These are phyloP conservation scores for Coniochaeta sp. DNA, from an alignment of 2,329 filamentous ascomycete species.

Conservation along the genomic window DNA sequence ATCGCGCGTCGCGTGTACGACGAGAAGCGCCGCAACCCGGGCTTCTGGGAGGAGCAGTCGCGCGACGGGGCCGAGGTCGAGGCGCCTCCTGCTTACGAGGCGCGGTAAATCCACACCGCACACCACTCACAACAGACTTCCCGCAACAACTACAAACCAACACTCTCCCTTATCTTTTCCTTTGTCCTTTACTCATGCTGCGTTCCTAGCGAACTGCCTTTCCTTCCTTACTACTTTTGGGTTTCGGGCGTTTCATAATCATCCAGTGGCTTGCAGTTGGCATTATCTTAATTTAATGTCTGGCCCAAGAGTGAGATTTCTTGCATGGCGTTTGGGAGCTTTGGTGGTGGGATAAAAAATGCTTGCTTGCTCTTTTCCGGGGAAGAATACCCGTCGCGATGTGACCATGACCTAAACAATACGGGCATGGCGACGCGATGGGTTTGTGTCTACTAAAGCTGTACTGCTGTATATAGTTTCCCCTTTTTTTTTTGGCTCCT, in stretches of 20 bases:
- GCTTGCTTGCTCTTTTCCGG: not conserved
- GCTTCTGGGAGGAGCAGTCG: constrained; percentile 48
- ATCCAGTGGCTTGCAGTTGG: not conserved
- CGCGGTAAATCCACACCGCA: constrained; percentile 28
- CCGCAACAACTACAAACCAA: no score
- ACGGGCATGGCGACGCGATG: not conserved
- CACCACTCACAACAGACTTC: no score
- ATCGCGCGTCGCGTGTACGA: constrained; percentile 83
- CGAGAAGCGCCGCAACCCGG: constrained; percentile 59
- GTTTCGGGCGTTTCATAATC: not conserved
- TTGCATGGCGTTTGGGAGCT: constrained; percentile 1
- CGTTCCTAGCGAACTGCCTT: not conserved
- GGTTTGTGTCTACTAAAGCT: not conserved
- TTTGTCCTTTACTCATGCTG: not conserved
- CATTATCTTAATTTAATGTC: not conserved
- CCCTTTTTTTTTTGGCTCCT: no score
- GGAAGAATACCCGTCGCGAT: no score
- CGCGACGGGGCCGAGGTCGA: constrained; percentile 46
- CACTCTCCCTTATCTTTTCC: not conserved
- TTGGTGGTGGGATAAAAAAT: not conserved
- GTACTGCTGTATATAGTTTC: constrained; percentile 2
- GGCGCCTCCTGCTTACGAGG: constrained; percentile 59
- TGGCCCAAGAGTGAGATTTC: not conserved
- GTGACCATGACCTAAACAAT: not conserved
- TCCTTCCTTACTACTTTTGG: no score